A percentile compares a stretch with the other conserved stretches of the same genome.
phyloP scores from a whole-genome alignment of 495 filamentous ascomycete genomes.

The Rostrohypoxylon terebratum region DNA sequence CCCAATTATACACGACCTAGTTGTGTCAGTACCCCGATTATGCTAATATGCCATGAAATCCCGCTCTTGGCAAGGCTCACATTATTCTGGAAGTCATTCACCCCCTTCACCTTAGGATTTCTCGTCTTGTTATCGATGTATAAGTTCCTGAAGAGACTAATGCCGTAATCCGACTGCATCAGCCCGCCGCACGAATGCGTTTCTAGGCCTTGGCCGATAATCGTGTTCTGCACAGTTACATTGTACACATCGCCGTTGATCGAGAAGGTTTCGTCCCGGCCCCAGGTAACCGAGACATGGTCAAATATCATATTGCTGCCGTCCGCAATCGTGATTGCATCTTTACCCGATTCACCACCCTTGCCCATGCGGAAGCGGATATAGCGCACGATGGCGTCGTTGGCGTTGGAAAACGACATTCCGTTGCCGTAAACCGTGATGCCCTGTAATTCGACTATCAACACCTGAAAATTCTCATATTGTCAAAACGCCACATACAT shows the following conservation, averaged over 20 bases:
- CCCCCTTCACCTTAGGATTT: conserved; percentile 47
- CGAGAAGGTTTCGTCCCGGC: conserved; percentile 53
- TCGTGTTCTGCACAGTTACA: conserved; percentile 57
- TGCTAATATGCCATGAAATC: no score
- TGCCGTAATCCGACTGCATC: conserved; percentile 46
- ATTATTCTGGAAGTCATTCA: conserved; percentile 49
- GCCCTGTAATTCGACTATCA: conserved; percentile 32
- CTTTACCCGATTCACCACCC: conserved; percentile 54
- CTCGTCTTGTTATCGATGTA: conserved; percentile 58
- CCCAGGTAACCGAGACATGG: conserved; percentile 54
- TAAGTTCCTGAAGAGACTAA: conserved; percentile 53
- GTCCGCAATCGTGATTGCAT: conserved; percentile 54
- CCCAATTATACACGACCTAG: conserved; percentile 56
- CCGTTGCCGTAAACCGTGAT: conserved; percentile 54
- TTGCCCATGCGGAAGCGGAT: conserved; percentile 56
- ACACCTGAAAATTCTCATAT: not conserved
- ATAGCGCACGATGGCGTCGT: conserved; percentile 56
- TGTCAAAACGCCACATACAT: conserved; percentile 4
- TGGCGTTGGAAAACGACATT: conserved; percentile 51
- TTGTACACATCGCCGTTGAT: conserved; percentile 53
- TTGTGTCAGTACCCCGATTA: not conserved
- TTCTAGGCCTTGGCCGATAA: conserved; percentile 56
- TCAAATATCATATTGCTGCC: conserved; percentile 57
- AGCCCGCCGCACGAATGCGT: conserved; percentile 51
- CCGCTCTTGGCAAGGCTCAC: conserved; percentile 4